These are phyloP conservation scores for Calonectria pteridis DNA, from an alignment of 2,329 filamentous ascomycete species.

Conservation along the genomic window DNA sequence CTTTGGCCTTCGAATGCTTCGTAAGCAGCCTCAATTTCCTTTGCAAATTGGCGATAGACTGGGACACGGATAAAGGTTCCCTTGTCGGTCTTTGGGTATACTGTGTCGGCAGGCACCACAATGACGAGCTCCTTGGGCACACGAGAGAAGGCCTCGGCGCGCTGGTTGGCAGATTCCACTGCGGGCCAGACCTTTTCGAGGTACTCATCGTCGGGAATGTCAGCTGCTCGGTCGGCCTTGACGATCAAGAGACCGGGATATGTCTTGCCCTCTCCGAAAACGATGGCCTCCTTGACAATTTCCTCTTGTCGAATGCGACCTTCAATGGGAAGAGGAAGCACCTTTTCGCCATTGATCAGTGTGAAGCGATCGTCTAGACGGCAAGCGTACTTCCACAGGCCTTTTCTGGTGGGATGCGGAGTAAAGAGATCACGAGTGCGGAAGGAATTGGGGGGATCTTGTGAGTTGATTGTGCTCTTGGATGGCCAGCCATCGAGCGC, in stretches of 20 bases:
- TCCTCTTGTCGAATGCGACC: slow-evolving; percentile 64
- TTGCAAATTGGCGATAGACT: slow-evolving; percentile 59
- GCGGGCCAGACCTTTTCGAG: slow-evolving; percentile 62
- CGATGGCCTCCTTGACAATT: slow-evolving; percentile 66
- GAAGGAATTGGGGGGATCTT: slow-evolving; percentile 59
- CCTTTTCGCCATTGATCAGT: slow-evolving; percentile 62
- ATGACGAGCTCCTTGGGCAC: slow-evolving; percentile 66
- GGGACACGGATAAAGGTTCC: slow-evolving; percentile 65
- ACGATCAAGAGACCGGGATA: slow-evolving; percentile 68
- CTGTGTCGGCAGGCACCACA: slow-evolving; percentile 57
- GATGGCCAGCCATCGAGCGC: slow-evolving; percentile 54
- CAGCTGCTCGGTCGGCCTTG: slow-evolving; percentile 57
- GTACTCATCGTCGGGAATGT: slow-evolving; percentile 58
- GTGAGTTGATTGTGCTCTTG: slow-evolving; percentile 50
- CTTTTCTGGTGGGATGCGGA: slow-evolving; percentile 54
- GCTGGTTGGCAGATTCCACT: slow-evolving; percentile 63
- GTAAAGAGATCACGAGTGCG: slow-evolving; percentile 59
- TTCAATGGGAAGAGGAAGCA: slow-evolving; percentile 62
- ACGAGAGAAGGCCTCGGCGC: slow-evolving; percentile 64
- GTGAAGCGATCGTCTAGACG: slow-evolving; percentile 60
- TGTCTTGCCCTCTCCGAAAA: slow-evolving; percentile 67
- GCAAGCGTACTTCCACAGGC: slow-evolving; percentile 60
- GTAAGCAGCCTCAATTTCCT: slow-evolving; percentile 58
- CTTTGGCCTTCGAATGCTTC: slow-evolving; percentile 32
- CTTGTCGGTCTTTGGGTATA: slow-evolving; percentile 66